Evolutionary conservation across 164 flowering plant species (phyloP).

Genomic region (Umbilicus rupestris): DNA sequence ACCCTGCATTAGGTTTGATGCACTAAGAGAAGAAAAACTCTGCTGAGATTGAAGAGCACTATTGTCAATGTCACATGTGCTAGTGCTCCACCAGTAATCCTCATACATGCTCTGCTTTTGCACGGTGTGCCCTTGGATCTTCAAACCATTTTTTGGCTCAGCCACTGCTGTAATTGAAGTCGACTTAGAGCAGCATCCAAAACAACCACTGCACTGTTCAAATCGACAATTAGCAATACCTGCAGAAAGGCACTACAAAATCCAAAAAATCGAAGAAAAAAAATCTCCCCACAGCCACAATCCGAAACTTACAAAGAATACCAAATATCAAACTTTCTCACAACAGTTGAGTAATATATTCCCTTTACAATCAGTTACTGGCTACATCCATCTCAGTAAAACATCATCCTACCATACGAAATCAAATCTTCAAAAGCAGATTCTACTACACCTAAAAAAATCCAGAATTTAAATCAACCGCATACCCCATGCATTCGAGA

Average conservation of each 20-base stretch:
- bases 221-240: slow-evolving; percentile 1
- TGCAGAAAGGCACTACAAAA: neutral
- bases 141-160: slow-evolving; percentile 62
- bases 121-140: slow-evolving; percentile 49
- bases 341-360: too few relatives aligned
- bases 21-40: slow-evolving; percentile 63
- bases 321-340: too few relatives aligned
- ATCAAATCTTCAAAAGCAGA: neutral
- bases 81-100: slow-evolving; percentile 89
- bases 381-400: neutral
- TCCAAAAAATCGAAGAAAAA: neutral
- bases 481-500: slow-evolving; percentile 63
- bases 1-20: slow-evolving; percentile 35
- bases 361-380: too few relatives aligned
- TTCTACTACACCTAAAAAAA: neutral
- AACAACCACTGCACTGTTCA: slow-evolving; percentile 53
- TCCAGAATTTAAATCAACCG: slow-evolving; percentile 2
- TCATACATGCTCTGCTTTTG: slow-evolving; percentile 54
- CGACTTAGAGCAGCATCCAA: slow-evolving; percentile 65
- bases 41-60: slow-evolving; percentile 62
- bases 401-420: neutral
- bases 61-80: slow-evolving; percentile 66
- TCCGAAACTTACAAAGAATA: too few relatives aligned
- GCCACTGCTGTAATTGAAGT: slow-evolving; percentile 54
- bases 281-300: too few relatives aligned